Evolutionary conservation across 768 basidiomycete species (phyloP).

Genomic region (Tephrocybe sp.): DNA sequence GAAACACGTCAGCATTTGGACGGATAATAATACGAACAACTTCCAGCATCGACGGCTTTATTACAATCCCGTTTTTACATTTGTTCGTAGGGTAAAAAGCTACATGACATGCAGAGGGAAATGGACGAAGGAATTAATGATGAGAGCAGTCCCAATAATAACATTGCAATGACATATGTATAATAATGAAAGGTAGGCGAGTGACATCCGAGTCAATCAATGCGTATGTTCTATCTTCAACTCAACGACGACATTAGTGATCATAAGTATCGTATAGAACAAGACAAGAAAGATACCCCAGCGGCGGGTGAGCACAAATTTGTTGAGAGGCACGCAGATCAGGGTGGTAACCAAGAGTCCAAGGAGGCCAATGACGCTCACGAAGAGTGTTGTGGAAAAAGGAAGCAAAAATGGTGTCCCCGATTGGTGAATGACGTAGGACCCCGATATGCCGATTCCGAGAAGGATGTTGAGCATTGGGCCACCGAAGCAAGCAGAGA

Average conservation of each 20-base stretch:
- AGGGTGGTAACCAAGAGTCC: conserved; percentile 71
- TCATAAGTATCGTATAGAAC: conserved; percentile 76
- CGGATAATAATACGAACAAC: no score
- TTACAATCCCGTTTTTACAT: no score
- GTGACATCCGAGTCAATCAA: no score
- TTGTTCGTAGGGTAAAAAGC: no score
- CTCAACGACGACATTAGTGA: conserved; percentile 77
- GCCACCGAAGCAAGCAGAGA: conserved; percentile 92
- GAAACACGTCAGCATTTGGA: no score
- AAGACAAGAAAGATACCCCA: conserved; percentile 83
- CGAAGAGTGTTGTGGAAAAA: conserved; percentile 80
- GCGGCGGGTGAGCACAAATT: conserved; percentile 69
- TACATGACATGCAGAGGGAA: no score
- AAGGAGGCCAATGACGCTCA: conserved; percentile 82
- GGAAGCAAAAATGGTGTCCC: conserved; percentile 64
- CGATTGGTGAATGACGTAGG: conserved; percentile 73
- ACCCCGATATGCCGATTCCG: conserved; percentile 89
- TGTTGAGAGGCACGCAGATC: conserved; percentile 81
- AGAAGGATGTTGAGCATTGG: conserved; percentile 91
- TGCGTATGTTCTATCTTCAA: conserved; percentile 30
- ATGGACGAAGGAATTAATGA: no score
- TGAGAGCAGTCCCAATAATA: no score
- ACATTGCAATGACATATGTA: background rate
- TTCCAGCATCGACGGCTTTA: no score
- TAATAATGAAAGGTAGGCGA: background rate